Conservation (phyloP, 306 rosid species). For the Alnus glutinosa region DNA sequence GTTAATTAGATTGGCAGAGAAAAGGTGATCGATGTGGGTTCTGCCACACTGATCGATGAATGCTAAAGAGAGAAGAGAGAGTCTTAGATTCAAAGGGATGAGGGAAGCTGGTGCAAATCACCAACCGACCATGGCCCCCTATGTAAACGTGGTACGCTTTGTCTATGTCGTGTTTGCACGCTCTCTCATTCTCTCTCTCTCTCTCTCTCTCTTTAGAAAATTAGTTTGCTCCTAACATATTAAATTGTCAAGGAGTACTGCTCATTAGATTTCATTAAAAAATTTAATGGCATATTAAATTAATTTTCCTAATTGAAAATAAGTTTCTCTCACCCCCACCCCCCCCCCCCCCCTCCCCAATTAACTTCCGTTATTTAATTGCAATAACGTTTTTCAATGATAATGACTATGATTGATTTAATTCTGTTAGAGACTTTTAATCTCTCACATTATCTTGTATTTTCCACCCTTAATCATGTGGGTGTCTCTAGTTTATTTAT, state of each 20-base stretch:
- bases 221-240: slow-evolving; percentile 10
- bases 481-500: too few relatives aligned
- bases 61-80: slow-evolving; percentile 19
- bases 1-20: neutral
- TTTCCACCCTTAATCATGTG: too few relatives aligned
- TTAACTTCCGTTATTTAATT: neutral
- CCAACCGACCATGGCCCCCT: slow-evolving; percentile 54
- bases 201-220: slow-evolving; percentile 16
- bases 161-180: slow-evolving; percentile 95
- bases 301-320: neutral
- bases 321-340: neutral
- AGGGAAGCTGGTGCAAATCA: slow-evolving; percentile 32
- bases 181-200: slow-evolving; percentile 33
- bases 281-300: neutral
- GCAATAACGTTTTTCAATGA: neutral
- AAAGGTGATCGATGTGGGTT: neutral
- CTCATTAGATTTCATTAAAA: neutral
- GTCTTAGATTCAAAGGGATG: slow-evolving; percentile 36
- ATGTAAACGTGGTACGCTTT: slow-evolving; percentile 64
- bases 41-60: neutral
- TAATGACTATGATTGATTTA: neutral
- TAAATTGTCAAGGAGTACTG: neutral
- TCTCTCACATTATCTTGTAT: too few relatives aligned
- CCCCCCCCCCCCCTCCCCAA: too few relatives aligned
- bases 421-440: neutral